Evolutionary conservation across 805 yeast genomes (phyloP).

Genomic region (Blastobotrys attinorum): DNA sequence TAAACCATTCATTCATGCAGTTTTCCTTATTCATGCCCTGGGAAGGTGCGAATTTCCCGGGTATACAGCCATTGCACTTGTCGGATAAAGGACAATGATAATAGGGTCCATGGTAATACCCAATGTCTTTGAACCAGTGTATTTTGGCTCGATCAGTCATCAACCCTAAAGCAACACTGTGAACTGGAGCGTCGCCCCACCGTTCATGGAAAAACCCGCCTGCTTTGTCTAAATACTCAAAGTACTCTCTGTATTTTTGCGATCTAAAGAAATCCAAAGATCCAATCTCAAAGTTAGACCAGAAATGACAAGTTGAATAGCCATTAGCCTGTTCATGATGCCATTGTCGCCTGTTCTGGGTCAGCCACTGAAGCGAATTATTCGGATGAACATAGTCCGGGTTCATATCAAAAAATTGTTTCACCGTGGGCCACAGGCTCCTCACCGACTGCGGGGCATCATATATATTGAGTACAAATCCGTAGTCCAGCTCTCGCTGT

Average conservation of each 20-base stretch:
- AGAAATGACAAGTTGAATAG: slow-evolving; percentile 78
- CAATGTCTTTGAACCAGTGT: slow-evolving; percentile 89
- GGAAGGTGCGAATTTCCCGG: slow-evolving; percentile 50
- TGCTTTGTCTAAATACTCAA: slow-evolving; percentile 54
- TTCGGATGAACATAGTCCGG: slow-evolving; percentile 54
- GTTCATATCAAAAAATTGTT: slow-evolving; percentile 46
- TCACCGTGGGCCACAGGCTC: slow-evolving; percentile 63
- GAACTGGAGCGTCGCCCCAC: slow-evolving; percentile 98
- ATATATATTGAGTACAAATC: slow-evolving; percentile 60
- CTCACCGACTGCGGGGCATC: slow-evolving; percentile 60
- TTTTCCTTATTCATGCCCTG: slow-evolving; percentile 54
- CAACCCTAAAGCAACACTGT: slow-evolving; percentile 76
- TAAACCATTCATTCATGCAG: slow-evolving; percentile 62
- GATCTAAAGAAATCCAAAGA: slow-evolving; percentile 65
- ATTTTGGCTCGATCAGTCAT: slow-evolving; percentile 57
- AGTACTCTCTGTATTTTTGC: slow-evolving; percentile 55
- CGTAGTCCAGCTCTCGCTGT: slow-evolving; percentile 59
- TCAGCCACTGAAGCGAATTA: slow-evolving; percentile 54
- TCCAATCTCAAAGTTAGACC: slow-evolving; percentile 92
- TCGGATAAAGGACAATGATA: slow-evolving; percentile 77
- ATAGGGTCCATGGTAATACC: slow-evolving; percentile 71
- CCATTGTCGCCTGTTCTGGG: slow-evolving; percentile 42
- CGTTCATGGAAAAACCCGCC: slow-evolving; percentile 86
- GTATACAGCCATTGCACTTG: slow-evolving; percentile 42
- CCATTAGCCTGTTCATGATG: slow-evolving; percentile 39